These are phyloP conservation scores for Tuber magnatum DNA, from an alignment of 495 filamentous ascomycete species.

Conservation along the genomic window DNA sequence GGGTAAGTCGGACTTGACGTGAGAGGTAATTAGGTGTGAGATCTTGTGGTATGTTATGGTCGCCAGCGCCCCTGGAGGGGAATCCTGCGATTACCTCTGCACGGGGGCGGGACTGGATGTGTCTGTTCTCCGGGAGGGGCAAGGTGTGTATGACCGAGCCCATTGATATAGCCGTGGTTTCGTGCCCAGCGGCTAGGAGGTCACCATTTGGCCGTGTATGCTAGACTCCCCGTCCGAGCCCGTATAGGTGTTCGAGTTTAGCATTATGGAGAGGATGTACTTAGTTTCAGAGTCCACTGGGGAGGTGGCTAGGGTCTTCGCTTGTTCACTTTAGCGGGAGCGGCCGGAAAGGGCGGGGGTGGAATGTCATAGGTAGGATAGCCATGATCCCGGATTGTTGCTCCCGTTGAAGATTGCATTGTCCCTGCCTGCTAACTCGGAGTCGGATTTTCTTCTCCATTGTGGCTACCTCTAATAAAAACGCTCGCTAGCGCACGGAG, in stretches of 20 bases:
- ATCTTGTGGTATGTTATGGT: slow-evolving; percentile 47
- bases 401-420: slow-evolving; percentile 47
- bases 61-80: slow-evolving; percentile 43
- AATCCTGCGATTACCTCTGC: slow-evolving; percentile 51
- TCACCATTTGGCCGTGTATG: slow-evolving; percentile 88
- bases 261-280: slow-evolving; percentile 67
- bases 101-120: slow-evolving; percentile 48
- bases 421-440: slow-evolving; percentile 59
- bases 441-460: slow-evolving; percentile 5
- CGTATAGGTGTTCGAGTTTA: slow-evolving; percentile 64
- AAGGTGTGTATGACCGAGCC: slow-evolving; percentile 53
- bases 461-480: slow-evolving; percentile 7
- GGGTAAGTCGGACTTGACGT: slow-evolving; percentile 47
- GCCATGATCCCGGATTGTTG: neutral
- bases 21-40: slow-evolving; percentile 53
- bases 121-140: slow-evolving; percentile 43
- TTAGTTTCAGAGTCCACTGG: slow-evolving; percentile 46
- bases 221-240: slow-evolving; percentile 55
- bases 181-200: slow-evolving; percentile 79
- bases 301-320: neutral
- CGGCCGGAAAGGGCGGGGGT: neutral
- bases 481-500: slow-evolving; percentile 65
- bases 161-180: slow-evolving; percentile 52
- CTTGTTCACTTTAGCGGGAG: slow-evolving; percentile 14
- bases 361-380: slow-evolving; percentile 8